Conservation (phyloP, 1,284 basidiomycete species). For the Chalciporus piperatoides region DNA sequence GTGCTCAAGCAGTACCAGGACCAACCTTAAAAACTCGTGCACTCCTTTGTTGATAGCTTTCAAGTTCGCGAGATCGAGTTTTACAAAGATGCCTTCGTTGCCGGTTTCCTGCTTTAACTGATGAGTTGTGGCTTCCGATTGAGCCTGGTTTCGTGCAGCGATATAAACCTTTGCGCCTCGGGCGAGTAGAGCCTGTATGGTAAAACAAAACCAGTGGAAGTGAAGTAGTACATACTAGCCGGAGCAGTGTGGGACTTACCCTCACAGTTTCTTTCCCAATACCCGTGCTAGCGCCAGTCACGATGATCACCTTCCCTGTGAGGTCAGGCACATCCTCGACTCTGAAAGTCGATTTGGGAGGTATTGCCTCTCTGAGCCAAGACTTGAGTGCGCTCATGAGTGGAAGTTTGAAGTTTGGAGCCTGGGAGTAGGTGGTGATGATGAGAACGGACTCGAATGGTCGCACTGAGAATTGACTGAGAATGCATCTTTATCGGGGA, state of each 20-base stretch:
- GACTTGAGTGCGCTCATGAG: slow-evolving; percentile 14
- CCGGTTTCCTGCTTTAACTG: slow-evolving; percentile 42
- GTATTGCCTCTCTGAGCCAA: slow-evolving; percentile 12
- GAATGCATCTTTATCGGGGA: background rate
- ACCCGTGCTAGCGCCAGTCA: slow-evolving; percentile 29
- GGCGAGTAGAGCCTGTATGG: slow-evolving; percentile 40
- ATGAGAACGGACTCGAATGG: background rate
- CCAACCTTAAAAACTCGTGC: slow-evolving; percentile 42
- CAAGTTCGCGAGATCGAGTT: slow-evolving; percentile 55
- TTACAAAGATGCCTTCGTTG: slow-evolving; percentile 45
- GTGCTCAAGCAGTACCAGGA: background rate
- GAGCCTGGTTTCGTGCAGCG: slow-evolving; percentile 43
- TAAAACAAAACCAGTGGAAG: background rate
- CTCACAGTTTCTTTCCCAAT: slow-evolving; percentile 26
- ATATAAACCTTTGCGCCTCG: slow-evolving; percentile 61
- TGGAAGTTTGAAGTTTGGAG: background rate
- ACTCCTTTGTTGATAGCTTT: slow-evolving; percentile 45
- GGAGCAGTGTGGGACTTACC: background rate
- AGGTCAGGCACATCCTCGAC: slow-evolving; percentile 27
- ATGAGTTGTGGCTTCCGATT: slow-evolving; percentile 45
- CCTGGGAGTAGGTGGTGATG: background rate
- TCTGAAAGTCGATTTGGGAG: slow-evolving; percentile 16
- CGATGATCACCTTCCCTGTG: slow-evolving; percentile 28
- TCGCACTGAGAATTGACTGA: background rate
- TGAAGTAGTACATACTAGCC: no score